Percentiles rank a stretch among this genome's conserved stretches.
phyloP scores from a whole-genome alignment of 2,329 filamentous ascomycete species.

The Periglandula ipomoeae region DNA sequence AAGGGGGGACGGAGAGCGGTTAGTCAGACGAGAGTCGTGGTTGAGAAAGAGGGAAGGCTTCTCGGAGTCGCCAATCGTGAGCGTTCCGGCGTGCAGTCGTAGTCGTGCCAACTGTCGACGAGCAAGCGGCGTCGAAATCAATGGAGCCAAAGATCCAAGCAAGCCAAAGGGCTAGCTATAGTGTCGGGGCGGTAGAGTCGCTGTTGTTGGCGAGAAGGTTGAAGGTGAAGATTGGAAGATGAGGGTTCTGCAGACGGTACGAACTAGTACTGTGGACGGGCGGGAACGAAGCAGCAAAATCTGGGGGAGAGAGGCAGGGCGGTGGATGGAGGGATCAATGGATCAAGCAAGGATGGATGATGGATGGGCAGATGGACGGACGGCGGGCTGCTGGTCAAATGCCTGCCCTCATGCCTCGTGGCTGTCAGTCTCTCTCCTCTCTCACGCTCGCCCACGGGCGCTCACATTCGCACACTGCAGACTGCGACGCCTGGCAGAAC shows the following conservation, averaged over 20 bases:
- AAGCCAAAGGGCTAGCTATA: not conserved
- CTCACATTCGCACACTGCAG: too few species aligned
- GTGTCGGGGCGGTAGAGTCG: not conserved
- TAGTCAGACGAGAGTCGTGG: not conserved
- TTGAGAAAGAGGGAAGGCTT: not conserved
- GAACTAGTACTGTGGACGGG: constrained; percentile 1
- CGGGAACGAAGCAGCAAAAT: constrained; percentile 5
- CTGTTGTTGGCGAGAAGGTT: not conserved
- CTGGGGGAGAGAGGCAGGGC: not conserved
- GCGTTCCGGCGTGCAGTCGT: too few species aligned
- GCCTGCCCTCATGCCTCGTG: too few species aligned
- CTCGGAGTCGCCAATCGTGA: not conserved
- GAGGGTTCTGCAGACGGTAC: not conserved
- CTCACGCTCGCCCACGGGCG: too few species aligned
- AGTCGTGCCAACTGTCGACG: not conserved
- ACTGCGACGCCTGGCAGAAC: too few species aligned
- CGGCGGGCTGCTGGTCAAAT: too few species aligned
- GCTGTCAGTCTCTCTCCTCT: too few species aligned
- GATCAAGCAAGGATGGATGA: too few species aligned
- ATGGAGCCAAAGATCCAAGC: not conserved
- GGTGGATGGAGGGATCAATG: not conserved
- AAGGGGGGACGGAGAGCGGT: not conserved
- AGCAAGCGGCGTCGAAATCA: not conserved
- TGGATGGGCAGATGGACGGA: too few species aligned
- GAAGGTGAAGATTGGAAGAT: not conserved